These are phyloP conservation scores for Amylostereum chailletii DNA, from an alignment of 1,284 basidiomycete species.

Conservation along the genomic window DNA sequence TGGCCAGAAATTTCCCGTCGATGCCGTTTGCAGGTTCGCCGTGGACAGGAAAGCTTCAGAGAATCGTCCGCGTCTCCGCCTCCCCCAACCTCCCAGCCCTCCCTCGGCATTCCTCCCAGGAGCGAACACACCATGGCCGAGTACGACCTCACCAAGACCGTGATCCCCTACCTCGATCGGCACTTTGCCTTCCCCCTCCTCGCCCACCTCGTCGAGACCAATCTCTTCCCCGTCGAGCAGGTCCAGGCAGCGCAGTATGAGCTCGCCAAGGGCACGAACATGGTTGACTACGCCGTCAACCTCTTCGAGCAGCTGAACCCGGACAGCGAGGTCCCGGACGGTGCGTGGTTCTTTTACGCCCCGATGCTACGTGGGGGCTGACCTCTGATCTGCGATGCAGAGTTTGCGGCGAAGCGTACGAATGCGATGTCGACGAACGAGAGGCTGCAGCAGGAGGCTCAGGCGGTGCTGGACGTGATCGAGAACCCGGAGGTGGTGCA, in stretches of 20 bases:
- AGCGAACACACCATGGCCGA: conserved; percentile 54
- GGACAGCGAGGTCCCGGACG: conserved; percentile 56
- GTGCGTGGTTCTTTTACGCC: conserved; percentile 27
- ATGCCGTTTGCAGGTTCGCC: too few relatives aligned
- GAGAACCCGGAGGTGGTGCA: conserved; percentile 94
- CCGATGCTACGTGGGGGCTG: neutral
- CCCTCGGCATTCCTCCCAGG: neutral
- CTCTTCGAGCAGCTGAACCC: conserved; percentile 75
- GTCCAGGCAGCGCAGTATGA: conserved; percentile 90
- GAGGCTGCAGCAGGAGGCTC: conserved; percentile 79
- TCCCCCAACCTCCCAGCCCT: neutral
- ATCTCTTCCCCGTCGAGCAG: conserved; percentile 68
- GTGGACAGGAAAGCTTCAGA: too few relatives aligned
- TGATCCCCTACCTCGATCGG: conserved; percentile 90
- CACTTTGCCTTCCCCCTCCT: conserved; percentile 92
- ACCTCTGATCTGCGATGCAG: conserved; percentile 27
- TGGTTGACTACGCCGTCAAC: conserved; percentile 85
- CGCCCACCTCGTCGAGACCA: conserved; percentile 72
- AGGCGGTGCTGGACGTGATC: conserved; percentile 91
- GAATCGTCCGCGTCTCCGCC: neutral
- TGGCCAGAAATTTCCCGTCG: too few relatives aligned
- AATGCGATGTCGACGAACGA: conserved; percentile 81
- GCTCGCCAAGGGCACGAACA: conserved; percentile 92
- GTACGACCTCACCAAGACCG: conserved; percentile 84
- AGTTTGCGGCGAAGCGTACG: conserved; percentile 76